Evolutionary conservation across 257 asterid genomes (phyloP), one percentile per base, ranked within the genome.

Genomic region (Fraxinus quadrangulata): DNA sequence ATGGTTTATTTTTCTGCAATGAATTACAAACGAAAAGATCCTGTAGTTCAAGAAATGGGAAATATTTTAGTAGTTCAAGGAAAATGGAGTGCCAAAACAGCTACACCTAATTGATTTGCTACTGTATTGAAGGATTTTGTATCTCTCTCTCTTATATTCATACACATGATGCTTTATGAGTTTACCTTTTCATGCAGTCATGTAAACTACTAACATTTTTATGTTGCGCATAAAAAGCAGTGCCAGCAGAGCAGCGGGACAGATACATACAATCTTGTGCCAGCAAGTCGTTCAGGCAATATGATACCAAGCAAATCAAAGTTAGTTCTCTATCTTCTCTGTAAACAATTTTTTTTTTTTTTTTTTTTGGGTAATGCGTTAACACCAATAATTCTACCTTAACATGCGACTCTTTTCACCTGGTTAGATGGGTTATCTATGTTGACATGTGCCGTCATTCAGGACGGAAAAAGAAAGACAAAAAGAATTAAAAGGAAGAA

Each of bases 261-360:
- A 90, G 84, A 80, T 88, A 83, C 89, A 77, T 81, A 74, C 87
- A 81, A 75, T 79, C 99, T 54, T 88, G 84, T 76, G 98, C 89
- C 63, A 80, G 86, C 87, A 91, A 89, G 88, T 79, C 79, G 67
- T 86, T 84, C 79, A 92, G 92, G 74, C 86, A 84, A 78, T 90
- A 86, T 73, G 97, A 90, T 63, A 75, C 84, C 30, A 90, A 91
- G 85, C 90, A 83, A 75, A 78, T 77, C 84, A 93, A 87, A 75
- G 99, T 93, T 65, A 39, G 97, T 85, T 87, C 83, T 79, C 85
- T 77, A 54, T 75, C 83, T 81, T 78, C 61, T 74, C 3, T 80
- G n/a, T 33, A 54, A 78, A 70, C 47, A 70, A 8, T 63, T 61
- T 7, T 61, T 9, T 5, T 36, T 34, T 34, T 4, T 34, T 4